Percentiles rank a stretch among this genome's conserved stretches.
phyloP scores from a whole-genome alignment of 2,329 filamentous ascomycete genomes.

The Fusarium chlamydosporum region DNA sequence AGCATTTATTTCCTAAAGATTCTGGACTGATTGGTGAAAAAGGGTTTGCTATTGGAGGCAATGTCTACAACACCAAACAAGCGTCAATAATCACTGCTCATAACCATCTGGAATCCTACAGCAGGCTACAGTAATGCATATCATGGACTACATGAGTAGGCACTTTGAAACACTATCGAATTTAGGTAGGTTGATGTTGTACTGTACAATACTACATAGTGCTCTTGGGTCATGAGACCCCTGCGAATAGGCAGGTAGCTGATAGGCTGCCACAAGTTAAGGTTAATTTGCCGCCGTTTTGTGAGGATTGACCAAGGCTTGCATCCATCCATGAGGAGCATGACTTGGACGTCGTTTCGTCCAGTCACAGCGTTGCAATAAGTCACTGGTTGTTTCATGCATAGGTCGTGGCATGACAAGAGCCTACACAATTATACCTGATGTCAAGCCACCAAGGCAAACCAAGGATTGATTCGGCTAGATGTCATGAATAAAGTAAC shows the following conservation, averaged over 20 bases:
- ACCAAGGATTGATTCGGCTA: neutral
- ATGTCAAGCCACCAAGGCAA: slow-evolving; percentile 13
- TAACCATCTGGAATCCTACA: no score
- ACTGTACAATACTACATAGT: no score
- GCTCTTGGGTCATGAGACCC: neutral
- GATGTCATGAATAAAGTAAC: neutral
- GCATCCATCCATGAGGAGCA: slow-evolving; percentile 3
- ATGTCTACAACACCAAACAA: no score
- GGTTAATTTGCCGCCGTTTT: slow-evolving; percentile 10
- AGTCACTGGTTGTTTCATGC: slow-evolving; percentile 27
- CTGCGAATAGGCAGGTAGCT: neutral
- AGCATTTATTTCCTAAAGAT: no score
- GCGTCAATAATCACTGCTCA: no score
- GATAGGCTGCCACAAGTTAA: slow-evolving; percentile 2
- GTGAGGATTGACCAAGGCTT: slow-evolving; percentile 19
- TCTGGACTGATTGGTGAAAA: no score
- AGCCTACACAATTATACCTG: slow-evolving; percentile 19
- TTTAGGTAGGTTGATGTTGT: no score
- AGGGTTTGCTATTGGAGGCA: no score
- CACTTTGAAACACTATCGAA: no score
- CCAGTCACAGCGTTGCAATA: slow-evolving; percentile 15
- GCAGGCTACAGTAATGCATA: no score
- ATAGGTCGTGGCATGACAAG: slow-evolving; percentile 30
- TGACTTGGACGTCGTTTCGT: slow-evolving; percentile 3
- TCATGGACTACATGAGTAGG: no score